Evolutionary conservation across 139 green algal species (phyloP).

Genomic region (Zygnema cylindricum): DNA sequence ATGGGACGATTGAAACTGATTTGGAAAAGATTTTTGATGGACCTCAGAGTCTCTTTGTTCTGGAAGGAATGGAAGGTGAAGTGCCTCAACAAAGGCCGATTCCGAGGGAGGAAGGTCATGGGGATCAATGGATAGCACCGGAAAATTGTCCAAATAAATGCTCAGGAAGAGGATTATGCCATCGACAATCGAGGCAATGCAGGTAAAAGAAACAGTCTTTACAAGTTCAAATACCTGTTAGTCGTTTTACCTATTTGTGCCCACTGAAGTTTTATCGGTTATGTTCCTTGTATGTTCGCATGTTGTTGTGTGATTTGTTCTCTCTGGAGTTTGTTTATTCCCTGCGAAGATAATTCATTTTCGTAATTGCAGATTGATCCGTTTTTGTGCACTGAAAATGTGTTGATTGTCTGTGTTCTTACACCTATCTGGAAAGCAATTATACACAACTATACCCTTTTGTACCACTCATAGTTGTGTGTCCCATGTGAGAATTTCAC

Average conservation of each 20-base stretch:
- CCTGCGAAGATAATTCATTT: neutral
- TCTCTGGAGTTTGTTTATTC: neutral
- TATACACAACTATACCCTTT: too few species aligned
- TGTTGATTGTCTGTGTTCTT: neutral
- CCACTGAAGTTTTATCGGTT: too few species aligned
- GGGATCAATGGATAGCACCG: neutral
- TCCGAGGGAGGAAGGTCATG: neutral
- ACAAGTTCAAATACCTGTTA: neutral
- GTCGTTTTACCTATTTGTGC: neutral
- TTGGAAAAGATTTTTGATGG: neutral
- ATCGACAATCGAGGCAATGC: neutral
- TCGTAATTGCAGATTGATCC: neutral
- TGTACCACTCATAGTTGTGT: too few species aligned
- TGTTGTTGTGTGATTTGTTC: neutral
- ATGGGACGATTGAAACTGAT: neutral
- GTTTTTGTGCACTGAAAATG: neutral
- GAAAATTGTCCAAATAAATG: constrained; percentile 20
- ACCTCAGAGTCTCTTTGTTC: neutral
- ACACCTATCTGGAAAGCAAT: too few species aligned
- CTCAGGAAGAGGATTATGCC: constrained; percentile 4
- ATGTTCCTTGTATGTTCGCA: too few species aligned
- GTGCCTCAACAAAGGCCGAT: too few species aligned
- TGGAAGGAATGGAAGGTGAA: neutral
- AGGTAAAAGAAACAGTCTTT: neutral
- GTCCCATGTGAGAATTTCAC: too few species aligned